A percentile compares a stretch with the other conserved stretches of the same genome.
These are phyloP conservation scores for Oxalis stricta DNA, from an alignment of 441 rosid genomes.

Conservation along the genomic window DNA sequence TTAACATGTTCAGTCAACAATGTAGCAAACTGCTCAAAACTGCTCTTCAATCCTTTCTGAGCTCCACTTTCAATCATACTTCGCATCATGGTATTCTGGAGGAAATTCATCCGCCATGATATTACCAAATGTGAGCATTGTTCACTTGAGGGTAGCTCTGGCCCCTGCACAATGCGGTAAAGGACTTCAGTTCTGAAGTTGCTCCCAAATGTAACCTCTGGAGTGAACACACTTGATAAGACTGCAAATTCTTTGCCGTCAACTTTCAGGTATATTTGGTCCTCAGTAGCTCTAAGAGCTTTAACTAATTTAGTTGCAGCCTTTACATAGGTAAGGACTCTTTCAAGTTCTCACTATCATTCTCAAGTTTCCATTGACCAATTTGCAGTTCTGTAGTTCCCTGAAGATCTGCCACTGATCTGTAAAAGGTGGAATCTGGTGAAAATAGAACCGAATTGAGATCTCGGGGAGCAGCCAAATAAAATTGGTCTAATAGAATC, in stretches of 20 bases:
- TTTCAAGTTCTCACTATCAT: constrained; percentile 41
- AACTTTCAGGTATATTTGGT: constrained; percentile 66
- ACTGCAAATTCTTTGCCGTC: constrained; percentile 62
- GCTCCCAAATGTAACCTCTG: constrained; percentile 79
- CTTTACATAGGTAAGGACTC: constrained; percentile 56
- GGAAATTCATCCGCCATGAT: constrained; percentile 81
- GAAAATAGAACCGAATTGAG: constrained; percentile 56
- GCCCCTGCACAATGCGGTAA: constrained; percentile 69
- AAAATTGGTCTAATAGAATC: constrained; percentile 60
- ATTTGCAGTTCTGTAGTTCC: constrained; percentile 70
- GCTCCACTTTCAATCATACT: constrained; percentile 93
- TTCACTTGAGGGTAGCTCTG: constrained; percentile 75
- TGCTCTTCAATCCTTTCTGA: constrained; percentile 67
- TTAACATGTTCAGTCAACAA: constrained; percentile 51
- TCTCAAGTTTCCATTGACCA: constrained; percentile 71
- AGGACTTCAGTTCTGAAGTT: constrained; percentile 68
- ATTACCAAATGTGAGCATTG: constrained; percentile 55
- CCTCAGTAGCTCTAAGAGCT: constrained; percentile 82
- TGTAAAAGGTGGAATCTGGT: constrained; percentile 52
- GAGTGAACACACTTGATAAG: constrained; percentile 55
- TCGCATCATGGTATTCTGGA: constrained; percentile 88
- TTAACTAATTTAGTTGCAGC: constrained; percentile 67
- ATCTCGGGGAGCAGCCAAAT: constrained; percentile 43
- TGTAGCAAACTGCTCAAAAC: constrained; percentile 52
- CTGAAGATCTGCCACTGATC: constrained; percentile 47